phyloP scores from a whole-genome alignment of 495 filamentous ascomycete genomes.

The Hypoxylon fragiforme region DNA sequence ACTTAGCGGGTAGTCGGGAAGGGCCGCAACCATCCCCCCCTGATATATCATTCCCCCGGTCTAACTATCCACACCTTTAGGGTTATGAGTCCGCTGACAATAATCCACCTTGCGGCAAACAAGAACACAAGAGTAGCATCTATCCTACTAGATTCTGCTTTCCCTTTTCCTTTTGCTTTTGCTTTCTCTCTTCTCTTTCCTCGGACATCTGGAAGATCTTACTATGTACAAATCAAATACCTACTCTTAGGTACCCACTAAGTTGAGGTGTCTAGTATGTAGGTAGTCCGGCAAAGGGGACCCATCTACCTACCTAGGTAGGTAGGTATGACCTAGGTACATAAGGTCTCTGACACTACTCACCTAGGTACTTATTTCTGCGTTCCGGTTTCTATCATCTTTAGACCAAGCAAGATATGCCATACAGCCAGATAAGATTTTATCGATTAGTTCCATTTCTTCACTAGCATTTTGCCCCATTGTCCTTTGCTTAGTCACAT shows the following conservation, averaged over 20 bases:
- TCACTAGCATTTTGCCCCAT: not conserved
- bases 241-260: too few species aligned
- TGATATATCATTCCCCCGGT: constrained; percentile 23
- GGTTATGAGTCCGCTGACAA: constrained; percentile 24
- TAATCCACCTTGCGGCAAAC: constrained; percentile 21
- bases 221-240: too few species aligned
- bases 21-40: constrained; percentile 28
- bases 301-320: too few species aligned
- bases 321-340: too few species aligned
- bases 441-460: not conserved
- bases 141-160: not conserved
- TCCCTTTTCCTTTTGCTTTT: not conserved
- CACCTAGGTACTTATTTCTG: too few species aligned
- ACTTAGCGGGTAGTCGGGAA: constrained; percentile 31
- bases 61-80: constrained; percentile 32
- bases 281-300: too few species aligned
- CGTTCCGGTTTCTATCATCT: not conserved
- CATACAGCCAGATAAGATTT: not conserved
- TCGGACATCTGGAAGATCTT: not conserved
- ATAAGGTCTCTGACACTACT: too few species aligned
- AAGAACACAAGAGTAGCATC: constrained; percentile 26
- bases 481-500: constrained; percentile 3
- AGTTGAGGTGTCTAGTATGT: too few species aligned
- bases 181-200: not conserved
- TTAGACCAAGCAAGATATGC: not conserved